These are phyloP conservation scores for Hypoxylon fragiforme DNA, from an alignment of 495 filamentous ascomycete genomes.

Conservation along the genomic window DNA sequence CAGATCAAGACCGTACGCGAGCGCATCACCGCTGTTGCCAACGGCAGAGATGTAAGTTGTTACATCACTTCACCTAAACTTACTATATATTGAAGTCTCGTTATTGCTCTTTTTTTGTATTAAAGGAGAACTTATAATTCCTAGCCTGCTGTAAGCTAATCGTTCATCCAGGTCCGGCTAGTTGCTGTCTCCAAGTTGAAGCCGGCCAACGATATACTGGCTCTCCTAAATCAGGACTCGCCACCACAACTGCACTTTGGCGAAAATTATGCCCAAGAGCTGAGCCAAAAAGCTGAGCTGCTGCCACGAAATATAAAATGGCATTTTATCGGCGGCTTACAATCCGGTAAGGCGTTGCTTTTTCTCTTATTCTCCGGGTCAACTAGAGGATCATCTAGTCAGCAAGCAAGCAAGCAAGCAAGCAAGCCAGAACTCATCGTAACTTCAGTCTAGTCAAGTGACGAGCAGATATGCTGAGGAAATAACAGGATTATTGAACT, in stretches of 20 bases:
- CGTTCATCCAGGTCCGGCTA: constrained; percentile 66
- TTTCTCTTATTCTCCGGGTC: background rate
- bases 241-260: constrained; percentile 79
- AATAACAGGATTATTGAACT: too few relatives aligned
- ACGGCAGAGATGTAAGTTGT: constrained; percentile 50
- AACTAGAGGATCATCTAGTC: background rate
- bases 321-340: constrained; percentile 95
- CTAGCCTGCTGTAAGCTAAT: background rate
- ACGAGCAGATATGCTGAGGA: too few relatives aligned
- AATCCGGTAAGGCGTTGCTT: constrained; percentile 54
- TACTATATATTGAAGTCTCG: background rate
- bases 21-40: constrained; percentile 48
- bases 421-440: too few relatives aligned
- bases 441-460: too few relatives aligned
- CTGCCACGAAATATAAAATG: constrained; percentile 79
- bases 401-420: background rate
- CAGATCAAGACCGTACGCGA: constrained; percentile 52
- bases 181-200: constrained; percentile 96
- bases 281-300: constrained; percentile 78
- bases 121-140: too few relatives aligned
- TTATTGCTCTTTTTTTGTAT: background rate
- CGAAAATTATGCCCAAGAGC: constrained; percentile 96
- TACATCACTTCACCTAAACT: background rate
- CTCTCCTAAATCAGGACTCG: constrained; percentile 64
- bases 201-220: constrained; percentile 83